phyloP scores from a whole-genome alignment of 73 alveolate species.

The Uronychia setigera region DNA sequence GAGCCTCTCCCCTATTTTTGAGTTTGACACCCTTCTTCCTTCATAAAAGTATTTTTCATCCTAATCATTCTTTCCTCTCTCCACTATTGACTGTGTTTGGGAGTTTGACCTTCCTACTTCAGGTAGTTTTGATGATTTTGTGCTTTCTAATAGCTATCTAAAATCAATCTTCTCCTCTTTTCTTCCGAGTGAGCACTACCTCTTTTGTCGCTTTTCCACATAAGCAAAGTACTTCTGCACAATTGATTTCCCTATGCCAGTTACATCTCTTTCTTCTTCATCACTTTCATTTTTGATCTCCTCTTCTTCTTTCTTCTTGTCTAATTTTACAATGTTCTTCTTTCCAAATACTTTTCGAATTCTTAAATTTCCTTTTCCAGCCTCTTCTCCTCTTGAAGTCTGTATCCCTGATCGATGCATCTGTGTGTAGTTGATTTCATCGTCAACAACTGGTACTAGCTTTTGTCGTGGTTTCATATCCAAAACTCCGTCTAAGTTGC shows the following conservation, averaged over 20 bases:
- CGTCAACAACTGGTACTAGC: too few relatives aligned
- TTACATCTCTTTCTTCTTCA: too few relatives aligned
- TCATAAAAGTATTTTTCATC: neutral
- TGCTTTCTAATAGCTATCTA: neutral
- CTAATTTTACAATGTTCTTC: too few relatives aligned
- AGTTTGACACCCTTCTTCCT: neutral
- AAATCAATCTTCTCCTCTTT: neutral
- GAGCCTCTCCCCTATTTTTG: neutral
- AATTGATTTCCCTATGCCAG: neutral
- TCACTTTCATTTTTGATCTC: too few relatives aligned
- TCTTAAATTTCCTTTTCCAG: too few relatives aligned
- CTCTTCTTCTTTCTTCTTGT: neutral
- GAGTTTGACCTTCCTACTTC: neutral
- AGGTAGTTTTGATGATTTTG: neutral
- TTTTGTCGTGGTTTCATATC: neutral
- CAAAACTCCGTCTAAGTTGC: neutral
- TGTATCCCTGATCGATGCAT: too few relatives aligned
- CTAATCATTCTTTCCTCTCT: neutral
- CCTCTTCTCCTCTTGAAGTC: too few relatives aligned
- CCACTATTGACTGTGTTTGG: neutral
- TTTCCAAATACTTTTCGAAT: too few relatives aligned
- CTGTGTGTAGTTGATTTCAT: too few relatives aligned
- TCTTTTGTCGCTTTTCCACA: neutral
- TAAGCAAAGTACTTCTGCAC: neutral
- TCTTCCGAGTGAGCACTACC: too few relatives aligned